Evolutionary conservation across 352 stramenopile genomes (phyloP).

Genomic region (Phytophthora hybrid): DNA sequence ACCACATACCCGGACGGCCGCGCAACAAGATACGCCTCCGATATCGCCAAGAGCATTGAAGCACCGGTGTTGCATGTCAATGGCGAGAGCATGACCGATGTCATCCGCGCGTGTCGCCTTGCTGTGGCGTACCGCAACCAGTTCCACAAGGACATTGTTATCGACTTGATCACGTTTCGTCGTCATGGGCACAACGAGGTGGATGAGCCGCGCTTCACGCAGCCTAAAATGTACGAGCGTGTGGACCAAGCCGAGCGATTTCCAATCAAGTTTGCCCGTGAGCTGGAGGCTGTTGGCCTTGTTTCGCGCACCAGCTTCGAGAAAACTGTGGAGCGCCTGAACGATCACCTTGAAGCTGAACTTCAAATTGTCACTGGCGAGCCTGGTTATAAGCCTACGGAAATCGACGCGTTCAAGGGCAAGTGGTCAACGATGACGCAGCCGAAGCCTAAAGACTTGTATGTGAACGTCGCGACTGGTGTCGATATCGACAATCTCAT

Average conservation of each 20-base stretch:
- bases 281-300: constrained; percentile 67
- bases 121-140: constrained; percentile 84
- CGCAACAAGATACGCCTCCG: constrained; percentile 86
- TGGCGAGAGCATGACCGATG: constrained; percentile 78
- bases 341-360: constrained; percentile 74
- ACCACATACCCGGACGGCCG: constrained; percentile 84
- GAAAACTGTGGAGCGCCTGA: constrained; percentile 64
- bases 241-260: constrained; percentile 75
- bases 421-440: constrained; percentile 74
- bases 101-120: constrained; percentile 78
- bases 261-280: constrained; percentile 72
- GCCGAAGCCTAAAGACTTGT: constrained; percentile 58
- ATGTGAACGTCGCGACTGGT: constrained; percentile 60
- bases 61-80: constrained; percentile 91
- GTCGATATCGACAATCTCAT: constrained; percentile 66
- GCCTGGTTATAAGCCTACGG: constrained; percentile 59
- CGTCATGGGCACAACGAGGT: constrained; percentile 92
- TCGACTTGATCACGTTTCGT: constrained; percentile 87
- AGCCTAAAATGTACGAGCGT: constrained; percentile 88
- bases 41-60: constrained; percentile 87
- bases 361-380: constrained; percentile 59
- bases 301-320: constrained; percentile 65
- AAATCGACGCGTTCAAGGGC: constrained; percentile 78
- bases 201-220: constrained; percentile 90
- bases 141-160: constrained; percentile 89